These are phyloP conservation scores for Cryptosporidium viatorum DNA, from an alignment of 169 alveolate genomes.

Conservation along the genomic window DNA sequence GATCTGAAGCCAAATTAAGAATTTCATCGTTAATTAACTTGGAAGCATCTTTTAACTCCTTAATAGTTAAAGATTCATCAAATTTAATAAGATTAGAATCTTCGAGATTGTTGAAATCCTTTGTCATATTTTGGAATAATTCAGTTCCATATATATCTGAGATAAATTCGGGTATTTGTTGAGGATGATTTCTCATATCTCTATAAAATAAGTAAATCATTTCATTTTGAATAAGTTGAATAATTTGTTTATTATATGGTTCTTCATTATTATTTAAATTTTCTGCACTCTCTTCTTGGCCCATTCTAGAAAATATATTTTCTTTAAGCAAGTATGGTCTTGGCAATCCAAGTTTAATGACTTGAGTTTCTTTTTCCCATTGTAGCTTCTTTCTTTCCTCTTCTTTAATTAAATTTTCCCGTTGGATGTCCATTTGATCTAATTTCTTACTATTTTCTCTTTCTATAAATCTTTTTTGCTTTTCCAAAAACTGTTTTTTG, in stretches of 20 bases:
- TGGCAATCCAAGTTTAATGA: slow-evolving; percentile 29
- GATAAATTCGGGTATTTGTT: slow-evolving; percentile 51
- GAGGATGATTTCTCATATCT: slow-evolving; percentile 39
- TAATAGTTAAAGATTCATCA: slow-evolving; percentile 16
- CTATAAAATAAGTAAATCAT: slow-evolving; percentile 23
- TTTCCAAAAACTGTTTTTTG: neutral
- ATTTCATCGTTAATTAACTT: slow-evolving; percentile 40
- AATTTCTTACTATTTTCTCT: neutral
- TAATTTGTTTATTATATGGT: neutral
- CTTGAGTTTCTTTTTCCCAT: slow-evolving; percentile 45
- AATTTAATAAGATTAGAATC: neutral
- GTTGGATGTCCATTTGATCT: slow-evolving; percentile 28
- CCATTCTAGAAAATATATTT: slow-evolving; percentile 2
- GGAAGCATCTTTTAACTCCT: slow-evolving; percentile 3
- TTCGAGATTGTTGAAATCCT: neutral
- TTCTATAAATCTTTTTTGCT: neutral
- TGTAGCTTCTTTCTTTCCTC: neutral
- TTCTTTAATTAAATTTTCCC: neutral
- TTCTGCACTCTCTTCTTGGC: neutral
- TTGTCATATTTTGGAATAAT: neutral
- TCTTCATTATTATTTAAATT: neutral
- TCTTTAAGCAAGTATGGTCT: slow-evolving; percentile 45
- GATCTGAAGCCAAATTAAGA: neutral
- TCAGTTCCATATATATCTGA: slow-evolving; percentile 19
- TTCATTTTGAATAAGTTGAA: slow-evolving; percentile 13